These are phyloP conservation scores for Ceratocystis lukuohia DNA, from an alignment of 2,329 filamentous ascomycete genomes.

Conservation along the genomic window DNA sequence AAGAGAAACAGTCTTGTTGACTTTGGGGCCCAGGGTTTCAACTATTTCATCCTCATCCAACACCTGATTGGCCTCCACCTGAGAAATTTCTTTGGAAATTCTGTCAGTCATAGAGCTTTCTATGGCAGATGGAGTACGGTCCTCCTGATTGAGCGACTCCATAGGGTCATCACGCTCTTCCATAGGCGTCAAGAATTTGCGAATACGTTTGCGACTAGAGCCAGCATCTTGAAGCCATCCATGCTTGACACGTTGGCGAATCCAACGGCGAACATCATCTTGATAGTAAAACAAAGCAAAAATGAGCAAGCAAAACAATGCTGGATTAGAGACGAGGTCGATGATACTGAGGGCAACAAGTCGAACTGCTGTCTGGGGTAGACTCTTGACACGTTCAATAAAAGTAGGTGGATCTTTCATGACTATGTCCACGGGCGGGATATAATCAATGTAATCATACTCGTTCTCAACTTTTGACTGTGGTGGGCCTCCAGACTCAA, in stretches of 20 bases:
- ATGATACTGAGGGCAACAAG: conserved; percentile 28
- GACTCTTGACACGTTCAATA: conserved; percentile 36
- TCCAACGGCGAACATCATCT: conserved; percentile 32
- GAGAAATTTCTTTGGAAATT: not conserved
- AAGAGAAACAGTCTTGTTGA: not conserved
- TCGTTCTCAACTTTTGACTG: conserved; percentile 22
- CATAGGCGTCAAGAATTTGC: conserved; percentile 15
- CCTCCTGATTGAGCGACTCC: conserved; percentile 1
- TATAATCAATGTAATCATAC: conserved; percentile 26
- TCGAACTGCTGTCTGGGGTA: conserved; percentile 36
- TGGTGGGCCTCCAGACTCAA: conserved; percentile 27
- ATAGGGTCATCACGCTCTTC: conserved; percentile 16
- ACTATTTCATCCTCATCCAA: not conserved
- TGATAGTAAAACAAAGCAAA: conserved; percentile 32
- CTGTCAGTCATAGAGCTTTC: not conserved
- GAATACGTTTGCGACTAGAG: conserved; percentile 13
- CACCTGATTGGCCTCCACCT: not conserved
- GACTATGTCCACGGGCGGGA: conserved; percentile 21
- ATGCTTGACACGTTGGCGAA: conserved; percentile 16
- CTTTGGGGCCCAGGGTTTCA: not conserved
- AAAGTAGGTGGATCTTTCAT: conserved; percentile 31
- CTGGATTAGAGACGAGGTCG: conserved; percentile 44
- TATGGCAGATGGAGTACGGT: not conserved
- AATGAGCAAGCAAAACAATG: conserved; percentile 36
- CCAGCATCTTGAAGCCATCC: conserved; percentile 15